phyloP scores from a whole-genome alignment of 805 yeast species.

The Saccharomycodes ludwigii region DNA sequence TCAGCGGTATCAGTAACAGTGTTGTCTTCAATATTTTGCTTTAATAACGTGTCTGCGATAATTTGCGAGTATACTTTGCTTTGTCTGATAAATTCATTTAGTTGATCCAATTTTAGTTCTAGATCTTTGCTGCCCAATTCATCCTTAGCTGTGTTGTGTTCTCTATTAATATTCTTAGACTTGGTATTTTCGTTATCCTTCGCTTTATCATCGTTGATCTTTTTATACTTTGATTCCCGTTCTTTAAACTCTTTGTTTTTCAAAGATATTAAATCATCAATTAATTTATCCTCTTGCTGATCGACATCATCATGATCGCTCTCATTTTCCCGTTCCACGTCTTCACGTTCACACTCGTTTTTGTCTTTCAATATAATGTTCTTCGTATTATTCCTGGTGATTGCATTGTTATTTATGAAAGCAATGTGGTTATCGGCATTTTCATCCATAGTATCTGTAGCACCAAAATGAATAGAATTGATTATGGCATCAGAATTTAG shows the following conservation, averaged over 20 bases:
- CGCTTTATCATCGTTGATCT: slow-evolving; percentile 7
- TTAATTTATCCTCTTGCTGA: slow-evolving; percentile 11
- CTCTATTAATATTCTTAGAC: slow-evolving; percentile 10
- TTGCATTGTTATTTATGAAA: slow-evolving; percentile 16
- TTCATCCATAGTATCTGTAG: slow-evolving; percentile 1
- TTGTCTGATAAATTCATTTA: slow-evolving; percentile 69
- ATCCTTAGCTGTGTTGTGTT: slow-evolving; percentile 9
- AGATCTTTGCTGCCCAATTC: slow-evolving; percentile 30
- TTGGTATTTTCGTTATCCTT: slow-evolving; percentile 8
- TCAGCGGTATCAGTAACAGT: slow-evolving; percentile 14
- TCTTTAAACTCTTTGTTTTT: neutral
- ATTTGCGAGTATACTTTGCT: slow-evolving; percentile 82
- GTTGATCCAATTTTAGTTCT: slow-evolving; percentile 49
- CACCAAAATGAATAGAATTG: slow-evolving; percentile 6
- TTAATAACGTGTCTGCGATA: slow-evolving; percentile 65
- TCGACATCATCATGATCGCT: slow-evolving; percentile 13
- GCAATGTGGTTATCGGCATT: slow-evolving; percentile 5
- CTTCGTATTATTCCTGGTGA: neutral
- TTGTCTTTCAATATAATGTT: neutral
- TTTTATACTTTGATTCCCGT: neutral
- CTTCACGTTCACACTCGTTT: neutral
- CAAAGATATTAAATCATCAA: slow-evolving; percentile 6
- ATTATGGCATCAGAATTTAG: too few relatives aligned
- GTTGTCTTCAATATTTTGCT: slow-evolving; percentile 28
- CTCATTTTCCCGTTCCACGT: slow-evolving; percentile 4